phyloP scores from a whole-genome alignment of 2,329 filamentous ascomycete species.

The Colletotrichum chlorophyti region DNA sequence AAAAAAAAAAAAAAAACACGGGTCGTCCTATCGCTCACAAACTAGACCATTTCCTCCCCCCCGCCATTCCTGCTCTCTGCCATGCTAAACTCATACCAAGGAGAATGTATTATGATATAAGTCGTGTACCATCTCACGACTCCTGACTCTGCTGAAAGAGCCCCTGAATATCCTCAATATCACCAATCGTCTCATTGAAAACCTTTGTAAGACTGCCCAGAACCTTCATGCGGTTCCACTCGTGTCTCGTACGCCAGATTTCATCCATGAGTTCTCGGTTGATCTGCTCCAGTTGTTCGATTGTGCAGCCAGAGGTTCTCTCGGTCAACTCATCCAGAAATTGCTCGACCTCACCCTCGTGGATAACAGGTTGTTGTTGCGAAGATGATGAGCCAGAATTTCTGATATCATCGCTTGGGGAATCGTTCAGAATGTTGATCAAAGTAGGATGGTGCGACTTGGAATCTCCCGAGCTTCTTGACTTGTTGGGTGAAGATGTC shows the following conservation, averaged over 20 bases:
- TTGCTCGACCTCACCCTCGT: constrained; percentile 56
- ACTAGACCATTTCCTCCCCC: constrained; percentile 10
- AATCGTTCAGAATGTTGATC: constrained; percentile 50
- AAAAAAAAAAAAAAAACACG: too few species aligned
- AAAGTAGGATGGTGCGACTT: constrained; percentile 43
- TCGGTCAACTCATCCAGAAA: constrained; percentile 70
- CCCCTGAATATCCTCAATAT: constrained; percentile 66
- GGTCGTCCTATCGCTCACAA: constrained; percentile 15
- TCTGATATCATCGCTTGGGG: constrained; percentile 41
- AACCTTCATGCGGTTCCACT: constrained; percentile 85
- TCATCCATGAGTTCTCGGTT: constrained; percentile 89
- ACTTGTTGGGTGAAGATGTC: constrained; percentile 43
- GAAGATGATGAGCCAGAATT: constrained; percentile 28
- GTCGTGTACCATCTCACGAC: constrained; percentile 3
- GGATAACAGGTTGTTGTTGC: constrained; percentile 48
- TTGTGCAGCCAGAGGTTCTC: constrained; percentile 77
- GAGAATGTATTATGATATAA: constrained; percentile 16
- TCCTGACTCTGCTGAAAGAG: constrained; percentile 52
- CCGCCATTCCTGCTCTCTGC: neutral
- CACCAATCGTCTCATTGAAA: constrained; percentile 77
- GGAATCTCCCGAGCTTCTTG: constrained; percentile 38
- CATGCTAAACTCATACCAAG: neutral
- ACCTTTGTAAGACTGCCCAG: constrained; percentile 66
- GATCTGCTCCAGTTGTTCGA: constrained; percentile 95
- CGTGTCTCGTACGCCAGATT: constrained; percentile 79